Evolutionary conservation across 768 basidiomycete genomes (phyloP), one percentile per base, ranked within the genome.

Genomic region (Collybia sordida): DNA sequence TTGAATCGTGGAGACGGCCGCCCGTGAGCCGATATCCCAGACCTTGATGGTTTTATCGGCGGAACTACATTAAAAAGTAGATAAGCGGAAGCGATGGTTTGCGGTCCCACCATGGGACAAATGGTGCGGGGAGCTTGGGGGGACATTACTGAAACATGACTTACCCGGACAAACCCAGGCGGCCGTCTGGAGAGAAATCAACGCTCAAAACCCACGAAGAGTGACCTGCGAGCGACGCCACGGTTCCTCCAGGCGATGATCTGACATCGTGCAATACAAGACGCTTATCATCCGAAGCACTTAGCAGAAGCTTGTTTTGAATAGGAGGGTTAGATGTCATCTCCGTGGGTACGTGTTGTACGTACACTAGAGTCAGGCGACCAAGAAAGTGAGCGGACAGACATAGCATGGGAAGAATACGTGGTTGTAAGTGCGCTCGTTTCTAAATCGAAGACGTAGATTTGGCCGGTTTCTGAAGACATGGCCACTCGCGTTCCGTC

Each of bases 261-360:
- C 94, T 85, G 14, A 94, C 89, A 62, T 98, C 94, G 65, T 96
- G 92, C 42, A 96, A 69, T 46, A 93, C 85, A 51, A 98, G 85
- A 15, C 90, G 83, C 65, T 92, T 93, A 69, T 96, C 94, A 64
- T 98, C 94, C 3, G 93, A 95, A 2, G 88, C 94, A 37, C 91
- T 93, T 45, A 94, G 73, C 3, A 98, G 77, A 45, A 92, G 78
- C 93, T 97, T 27, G 34, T 6, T 25, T 22, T n/a, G 27, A n/a
- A 49, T 9, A 17, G 35, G 2, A 4, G 9, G 18, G 4, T 40
- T 31, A 51, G 27, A 36, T 14, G 39, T 17, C 7, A 23, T 28
- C 22, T 38, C 45, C 45, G 38, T 31, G 42, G n/a, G 27, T n/a
- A 8, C 22, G 27, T 11, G 2, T 19, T 17, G 18, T 31, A 73